Conservation (phyloP, 805 yeast species). For the Lipomyces yamadae region DNA sequence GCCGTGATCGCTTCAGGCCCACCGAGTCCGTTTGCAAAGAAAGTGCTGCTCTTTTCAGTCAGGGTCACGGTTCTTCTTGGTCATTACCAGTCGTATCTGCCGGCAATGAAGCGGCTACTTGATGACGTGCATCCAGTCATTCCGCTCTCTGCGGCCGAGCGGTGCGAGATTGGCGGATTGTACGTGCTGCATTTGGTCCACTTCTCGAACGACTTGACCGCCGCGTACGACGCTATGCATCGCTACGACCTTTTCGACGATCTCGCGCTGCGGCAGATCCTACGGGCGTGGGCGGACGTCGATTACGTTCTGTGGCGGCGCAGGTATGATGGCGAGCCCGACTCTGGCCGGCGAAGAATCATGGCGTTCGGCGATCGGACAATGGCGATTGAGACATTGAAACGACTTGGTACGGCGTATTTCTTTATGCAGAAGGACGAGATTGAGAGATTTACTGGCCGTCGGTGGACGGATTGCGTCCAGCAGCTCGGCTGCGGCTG, state of each 20-base stretch:
- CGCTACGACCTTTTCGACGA: constrained; percentile 25
- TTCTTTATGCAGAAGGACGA: constrained; percentile 24
- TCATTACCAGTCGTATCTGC: constrained; percentile 60
- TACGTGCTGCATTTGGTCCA: constrained; percentile 52
- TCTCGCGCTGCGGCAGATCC: constrained; percentile 24
- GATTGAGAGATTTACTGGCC: constrained; percentile 28
- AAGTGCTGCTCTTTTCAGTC: constrained; percentile 57
- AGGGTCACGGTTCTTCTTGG: constrained; percentile 54
- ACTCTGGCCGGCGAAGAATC: constrained; percentile 32
- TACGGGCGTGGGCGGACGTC: constrained; percentile 37
- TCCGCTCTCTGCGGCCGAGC: constrained; percentile 46
- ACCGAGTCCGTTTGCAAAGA: constrained; percentile 48
- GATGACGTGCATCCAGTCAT: constrained; percentile 37
- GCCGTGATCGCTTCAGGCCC: constrained; percentile 51
- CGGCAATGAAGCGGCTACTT: constrained; percentile 55
- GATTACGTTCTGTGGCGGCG: constrained; percentile 38
- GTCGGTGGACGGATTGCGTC: constrained; percentile 30
- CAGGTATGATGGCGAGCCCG: constrained; percentile 23
- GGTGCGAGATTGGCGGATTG: constrained; percentile 50
- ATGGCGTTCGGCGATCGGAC: constrained; percentile 34
- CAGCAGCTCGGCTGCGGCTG: constrained; percentile 32
- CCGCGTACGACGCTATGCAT: constrained; percentile 36
- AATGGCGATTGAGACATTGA: constrained; percentile 28
- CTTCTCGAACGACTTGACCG: constrained; percentile 29
- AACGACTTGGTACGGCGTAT: constrained; percentile 31